These are phyloP conservation scores for Aspergillus taichungensis DNA, from an alignment of 495 filamentous ascomycete species.

Conservation along the genomic window DNA sequence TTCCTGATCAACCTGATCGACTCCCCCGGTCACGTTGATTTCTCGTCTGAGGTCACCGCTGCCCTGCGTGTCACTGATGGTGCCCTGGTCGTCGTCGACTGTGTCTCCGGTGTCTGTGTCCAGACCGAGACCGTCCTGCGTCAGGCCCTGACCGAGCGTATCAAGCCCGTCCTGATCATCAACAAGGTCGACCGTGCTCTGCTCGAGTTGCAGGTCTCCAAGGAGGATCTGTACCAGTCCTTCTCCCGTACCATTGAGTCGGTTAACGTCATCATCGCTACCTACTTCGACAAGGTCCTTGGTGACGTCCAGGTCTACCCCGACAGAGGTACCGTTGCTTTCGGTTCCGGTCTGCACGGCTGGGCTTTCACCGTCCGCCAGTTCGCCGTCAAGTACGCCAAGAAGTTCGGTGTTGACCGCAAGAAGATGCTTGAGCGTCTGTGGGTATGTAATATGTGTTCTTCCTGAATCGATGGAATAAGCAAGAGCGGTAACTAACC, in stretches of 20 bases:
- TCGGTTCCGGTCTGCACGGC: slow-evolving; percentile 99
- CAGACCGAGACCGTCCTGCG: slow-evolving; percentile 99
- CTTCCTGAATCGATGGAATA: too few relatives aligned
- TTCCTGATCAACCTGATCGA: slow-evolving; percentile 99
- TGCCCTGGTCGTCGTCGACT: slow-evolving; percentile 99
- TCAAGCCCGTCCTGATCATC: slow-evolving; percentile 98
- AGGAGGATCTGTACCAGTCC: slow-evolving; percentile 99
- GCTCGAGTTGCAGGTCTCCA: slow-evolving; percentile 92
- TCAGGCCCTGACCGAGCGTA: slow-evolving; percentile 98
- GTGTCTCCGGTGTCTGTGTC: slow-evolving; percentile 96
- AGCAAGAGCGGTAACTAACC: slow-evolving; percentile 19
- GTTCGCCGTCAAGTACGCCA: slow-evolving; percentile 92
- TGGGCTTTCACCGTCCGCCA: slow-evolving; percentile 99
- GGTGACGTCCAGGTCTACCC: slow-evolving; percentile 99
- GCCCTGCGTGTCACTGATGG: slow-evolving; percentile 99
- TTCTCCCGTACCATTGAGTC: slow-evolving; percentile 99
- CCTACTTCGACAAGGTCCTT: slow-evolving; percentile 93
- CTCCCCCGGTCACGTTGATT: slow-evolving; percentile 99
- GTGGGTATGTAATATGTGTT: slow-evolving; percentile 55
- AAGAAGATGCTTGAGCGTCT: slow-evolving; percentile 99
- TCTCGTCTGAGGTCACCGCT: slow-evolving; percentile 99
- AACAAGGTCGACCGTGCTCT: slow-evolving; percentile 99
- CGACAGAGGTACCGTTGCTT: slow-evolving; percentile 91
- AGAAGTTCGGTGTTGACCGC: slow-evolving; percentile 99
- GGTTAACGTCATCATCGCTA: slow-evolving; percentile 98